phyloP scores from a whole-genome alignment of 441 rosid species.

The Populus hybrid region DNA sequence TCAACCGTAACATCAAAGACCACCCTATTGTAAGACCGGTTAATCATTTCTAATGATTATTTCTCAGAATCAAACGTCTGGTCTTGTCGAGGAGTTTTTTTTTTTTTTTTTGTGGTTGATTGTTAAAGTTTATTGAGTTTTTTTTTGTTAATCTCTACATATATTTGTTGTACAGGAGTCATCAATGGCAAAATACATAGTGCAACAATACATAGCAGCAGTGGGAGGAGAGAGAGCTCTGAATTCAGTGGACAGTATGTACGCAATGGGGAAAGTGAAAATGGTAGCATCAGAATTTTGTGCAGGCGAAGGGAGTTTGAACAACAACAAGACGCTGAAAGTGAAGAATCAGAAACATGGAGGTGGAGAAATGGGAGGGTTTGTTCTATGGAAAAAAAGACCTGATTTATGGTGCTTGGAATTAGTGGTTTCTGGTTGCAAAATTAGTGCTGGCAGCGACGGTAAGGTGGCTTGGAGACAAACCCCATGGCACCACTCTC shows the following conservation, averaged over 20 bases:
- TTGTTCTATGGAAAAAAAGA: conserved; percentile 86
- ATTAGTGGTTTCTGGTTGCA: conserved; percentile 78
- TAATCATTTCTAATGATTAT: background rate
- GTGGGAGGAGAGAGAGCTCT: conserved; percentile 79
- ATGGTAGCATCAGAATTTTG: conserved; percentile 82
- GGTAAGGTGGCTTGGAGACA: conserved; percentile 95
- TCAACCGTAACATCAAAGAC: conserved; percentile 45
- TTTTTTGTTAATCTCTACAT: background rate
- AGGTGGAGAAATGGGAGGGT: conserved; percentile 83
- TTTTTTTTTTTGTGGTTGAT: background rate
- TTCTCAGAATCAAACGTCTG: background rate
- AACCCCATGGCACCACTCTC: conserved; percentile 98
- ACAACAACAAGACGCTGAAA: conserved; percentile 45
- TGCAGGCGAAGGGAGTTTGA: conserved; percentile 57
- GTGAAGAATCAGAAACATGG: conserved; percentile 42
- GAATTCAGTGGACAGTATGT: conserved; percentile 64
- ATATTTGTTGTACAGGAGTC: conserved; percentile 43
- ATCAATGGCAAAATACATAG: conserved; percentile 89
- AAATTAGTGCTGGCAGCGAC: conserved; percentile 92
- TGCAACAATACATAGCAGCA: conserved; percentile 79
- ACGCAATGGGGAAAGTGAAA: conserved; percentile 88
- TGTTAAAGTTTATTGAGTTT: background rate
- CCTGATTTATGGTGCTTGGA: conserved; percentile 93
- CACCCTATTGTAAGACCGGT: conserved; percentile 60
- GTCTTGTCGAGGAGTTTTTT: background rate